Percentiles rank a stretch among this genome's conserved stretches.
Conservation (phyloP, 768 basidiomycete genomes). For the Mycena chlorophos region DNA sequence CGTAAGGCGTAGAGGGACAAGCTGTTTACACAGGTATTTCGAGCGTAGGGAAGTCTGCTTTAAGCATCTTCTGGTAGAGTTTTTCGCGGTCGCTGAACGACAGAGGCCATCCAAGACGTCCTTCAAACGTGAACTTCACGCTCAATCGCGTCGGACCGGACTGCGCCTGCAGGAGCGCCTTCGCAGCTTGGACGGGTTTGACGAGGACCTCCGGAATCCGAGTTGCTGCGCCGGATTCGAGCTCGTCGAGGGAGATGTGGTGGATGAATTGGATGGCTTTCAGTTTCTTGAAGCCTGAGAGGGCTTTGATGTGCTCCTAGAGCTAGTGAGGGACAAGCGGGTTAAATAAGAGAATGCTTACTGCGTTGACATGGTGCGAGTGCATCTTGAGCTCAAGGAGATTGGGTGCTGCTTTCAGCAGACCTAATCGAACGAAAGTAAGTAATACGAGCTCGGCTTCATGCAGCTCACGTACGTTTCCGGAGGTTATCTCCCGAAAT, state of each 20-base stretch:
- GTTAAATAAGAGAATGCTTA: not conserved
- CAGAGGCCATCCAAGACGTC: too few species aligned
- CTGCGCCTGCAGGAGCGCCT: not conserved
- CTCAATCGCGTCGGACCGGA: too few species aligned
- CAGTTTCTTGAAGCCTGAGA: constrained; percentile 8
- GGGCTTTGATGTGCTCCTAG: not conserved
- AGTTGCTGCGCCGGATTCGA: not conserved
- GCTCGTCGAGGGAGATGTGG: not conserved
- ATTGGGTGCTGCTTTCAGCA: constrained; percentile 10
- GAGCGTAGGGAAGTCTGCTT: too few species aligned
- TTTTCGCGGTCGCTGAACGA: too few species aligned
- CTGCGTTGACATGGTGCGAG: not conserved
- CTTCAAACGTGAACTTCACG: too few species aligned
- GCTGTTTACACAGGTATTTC: too few species aligned
- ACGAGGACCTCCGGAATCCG: not conserved
- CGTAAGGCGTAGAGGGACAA: too few species aligned
- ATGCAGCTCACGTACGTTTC: constrained; percentile 27
- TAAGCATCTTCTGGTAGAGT: too few species aligned
- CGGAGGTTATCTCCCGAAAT: constrained; percentile 19
- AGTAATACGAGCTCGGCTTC: constrained; percentile 5
- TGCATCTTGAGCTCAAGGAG: not conserved
- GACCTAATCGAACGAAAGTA: not conserved
- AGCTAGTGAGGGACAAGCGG: not conserved
- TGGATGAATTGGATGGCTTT: not conserved
- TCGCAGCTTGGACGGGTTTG: not conserved